phyloP scores from a whole-genome alignment of 2,329 filamentous ascomycete species.

The Curvularia lunata region DNA sequence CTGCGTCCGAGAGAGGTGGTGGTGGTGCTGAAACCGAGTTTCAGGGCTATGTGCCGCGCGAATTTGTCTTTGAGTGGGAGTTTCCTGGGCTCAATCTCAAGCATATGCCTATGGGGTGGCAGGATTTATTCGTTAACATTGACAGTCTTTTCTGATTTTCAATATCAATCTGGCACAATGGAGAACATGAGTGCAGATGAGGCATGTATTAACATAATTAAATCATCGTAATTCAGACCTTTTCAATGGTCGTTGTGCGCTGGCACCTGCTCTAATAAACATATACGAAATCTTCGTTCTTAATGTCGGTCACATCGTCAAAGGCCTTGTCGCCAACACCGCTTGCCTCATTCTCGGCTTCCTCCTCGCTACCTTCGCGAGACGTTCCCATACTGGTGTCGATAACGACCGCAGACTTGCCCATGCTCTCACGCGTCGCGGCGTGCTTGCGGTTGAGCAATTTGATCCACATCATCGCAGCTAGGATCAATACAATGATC shows the following conservation, averaged over 20 bases:
- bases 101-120: constrained; percentile 57
- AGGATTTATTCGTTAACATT: constrained; percentile 57
- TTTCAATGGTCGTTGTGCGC: neutral
- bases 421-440: constrained; percentile 60
- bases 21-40: constrained; percentile 55
- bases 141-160: constrained; percentile 36
- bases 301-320: constrained; percentile 65
- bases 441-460: constrained; percentile 64
- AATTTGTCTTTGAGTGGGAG: constrained; percentile 65
- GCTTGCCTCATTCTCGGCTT: constrained; percentile 31
- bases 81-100: constrained; percentile 62
- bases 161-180: neutral
- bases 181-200: neutral
- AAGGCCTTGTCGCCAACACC: constrained; percentile 58
- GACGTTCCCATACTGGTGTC: constrained; percentile 66
- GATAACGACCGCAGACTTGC: constrained; percentile 64
- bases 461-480: constrained; percentile 57
- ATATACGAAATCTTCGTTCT: constrained; percentile 70
- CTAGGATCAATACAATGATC: constrained; percentile 60
- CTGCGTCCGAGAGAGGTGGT: constrained; percentile 7
- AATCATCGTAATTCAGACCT: neutral
- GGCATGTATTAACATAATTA: neutral
- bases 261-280: constrained; percentile 46
- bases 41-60: constrained; percentile 61
- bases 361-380: constrained; percentile 49